Evolutionary conservation across 2,329 filamentous ascomycete genomes (phyloP), one percentile per base, ranked within the genome.

Genomic region (Colletotrichum tropicicola): DNA sequence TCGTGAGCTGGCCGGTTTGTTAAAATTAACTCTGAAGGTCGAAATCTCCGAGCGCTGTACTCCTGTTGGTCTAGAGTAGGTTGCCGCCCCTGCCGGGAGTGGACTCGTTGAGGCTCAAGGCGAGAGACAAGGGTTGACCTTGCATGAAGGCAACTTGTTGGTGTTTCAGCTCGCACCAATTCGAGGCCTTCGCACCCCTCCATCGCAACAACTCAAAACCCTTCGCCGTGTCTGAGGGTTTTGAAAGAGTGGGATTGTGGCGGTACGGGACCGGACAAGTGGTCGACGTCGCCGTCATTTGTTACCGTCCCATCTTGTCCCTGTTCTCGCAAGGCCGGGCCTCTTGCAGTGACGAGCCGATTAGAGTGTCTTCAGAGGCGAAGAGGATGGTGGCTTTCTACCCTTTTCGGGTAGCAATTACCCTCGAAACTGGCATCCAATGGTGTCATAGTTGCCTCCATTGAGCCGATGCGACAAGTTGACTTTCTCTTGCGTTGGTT

Each of bases 201-300:
- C 63, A 63, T 66, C 59, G 52, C 63, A 63, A 53, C 51, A 58
- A 66, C 58, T 64, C 63, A 63, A 65, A 66, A 58, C 51, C 39
- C 19, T 65, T 49, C 37, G 37, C 57, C 23, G 61, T 45, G 56
- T 37, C 28, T 51, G 61, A 61, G 49, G 48, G 57, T 61, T 61
- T 61, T 61, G 43, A 43, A 51, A 61, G 17, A 55, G 57, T 61
- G 61, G 61, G 49, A 56, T 65, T 30, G 49, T 61, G 49, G 57
- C 61, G 44, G 61, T 65, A 61, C 57, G 39, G 17, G 32, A 43
- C 32, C 44, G 48, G 32, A 30, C 32, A 41, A 60, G 35, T 55
- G 43, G 43, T 60, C 12, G 43, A 37, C 35, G 41, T 45, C 35
- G 56, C 43, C 60, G 41, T 54, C 55, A 60, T 51, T 48, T 17